Base-by-base conservation (phyloP, 164 flowering plant genomes). In the Cinnamomum chago region DNA sequence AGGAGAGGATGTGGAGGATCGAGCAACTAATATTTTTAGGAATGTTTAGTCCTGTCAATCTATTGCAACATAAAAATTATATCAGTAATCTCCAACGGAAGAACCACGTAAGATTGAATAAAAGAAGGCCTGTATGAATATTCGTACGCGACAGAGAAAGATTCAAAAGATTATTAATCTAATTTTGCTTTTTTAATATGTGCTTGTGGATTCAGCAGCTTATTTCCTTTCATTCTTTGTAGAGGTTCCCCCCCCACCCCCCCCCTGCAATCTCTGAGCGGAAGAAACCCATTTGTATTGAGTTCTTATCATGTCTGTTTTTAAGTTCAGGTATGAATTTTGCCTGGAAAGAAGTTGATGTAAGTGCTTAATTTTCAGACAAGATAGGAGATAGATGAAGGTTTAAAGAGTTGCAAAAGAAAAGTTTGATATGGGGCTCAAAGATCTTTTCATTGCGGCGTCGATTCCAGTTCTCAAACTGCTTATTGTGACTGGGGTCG, bases 401-500 rank as follows among this genome's bases (percentile, higher is more conserved):
- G 20, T 28, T 67, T 67, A 25, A 30, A 67, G 69, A 67, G 28
- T 67, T 28, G 15, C n/a, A 14, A 30, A 30, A 65, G 67, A 15
- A 25, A 28, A 11, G 12, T 25, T 60, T 20, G n/a, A 67, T 3
- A 87, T 87, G 90, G 78, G 76, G 66, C 67, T 88, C 27, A 50
- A 81, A 71, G 79, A 84, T 73, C 85, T 88, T 51, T 81, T 87
- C 22, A 4, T 82, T 52, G 77, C 81, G 0, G 78, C 92, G 6
- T 74, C 86, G 0, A 65, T 82, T 25, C 90, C 92, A 5, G 87
- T 89, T 25, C 24, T 85, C 24, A 81, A 89, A 75, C 83, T 87
- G 40, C 88, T 89, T 5, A 30, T 89, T 65, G 67, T 87, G n/a
- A 87, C 92, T 58, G 90, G 76, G 33, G 70, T 87, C 50, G 92